Evolutionary conservation across 2,329 filamentous ascomycete genomes (phyloP).

Genomic region (Penicillium sp.): DNA sequence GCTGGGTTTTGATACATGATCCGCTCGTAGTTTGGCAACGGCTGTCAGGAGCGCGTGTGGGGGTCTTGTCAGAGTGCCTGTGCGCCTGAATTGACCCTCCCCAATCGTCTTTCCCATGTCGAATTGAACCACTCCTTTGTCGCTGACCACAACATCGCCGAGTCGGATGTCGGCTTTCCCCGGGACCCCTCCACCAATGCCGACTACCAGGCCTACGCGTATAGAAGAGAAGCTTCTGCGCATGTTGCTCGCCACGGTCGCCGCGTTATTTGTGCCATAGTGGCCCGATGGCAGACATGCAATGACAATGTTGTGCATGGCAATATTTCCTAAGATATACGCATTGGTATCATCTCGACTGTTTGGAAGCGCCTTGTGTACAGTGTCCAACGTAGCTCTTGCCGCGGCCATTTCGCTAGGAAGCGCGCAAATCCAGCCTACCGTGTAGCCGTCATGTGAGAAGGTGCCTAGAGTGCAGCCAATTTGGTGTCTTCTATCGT

Average conservation of each 20-base stretch:
- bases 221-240: slow-evolving; percentile 26
- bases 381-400: slow-evolving; percentile 26
- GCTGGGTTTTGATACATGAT: too few species aligned
- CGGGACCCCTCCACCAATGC: slow-evolving; percentile 34
- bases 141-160: slow-evolving; percentile 34
- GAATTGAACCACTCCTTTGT: slow-evolving; percentile 29
- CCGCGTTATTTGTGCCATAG: slow-evolving; percentile 26
- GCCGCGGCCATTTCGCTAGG: slow-evolving; percentile 31
- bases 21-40: too few species aligned
- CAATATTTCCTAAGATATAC: slow-evolving; percentile 26
- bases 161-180: slow-evolving; percentile 27
- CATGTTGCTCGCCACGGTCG: slow-evolving; percentile 26
- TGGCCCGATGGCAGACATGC: slow-evolving; percentile 22
- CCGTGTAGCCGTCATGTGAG: slow-evolving; percentile 22
- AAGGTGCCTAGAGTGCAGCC: too few species aligned
- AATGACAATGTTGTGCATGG: slow-evolving; percentile 28
- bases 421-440: slow-evolving; percentile 38
- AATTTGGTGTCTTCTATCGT: too few species aligned
- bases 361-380: slow-evolving; percentile 17
- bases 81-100: slow-evolving; percentile 22
- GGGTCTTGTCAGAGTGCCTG: slow-evolving; percentile 2
- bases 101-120: slow-evolving; percentile 28
- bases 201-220: slow-evolving; percentile 30
- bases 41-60: too few species aligned
- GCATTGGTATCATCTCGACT: slow-evolving; percentile 21